A percentile compares a stretch with the other conserved stretches of the same genome.
Conservation (phyloP, 371 early-diverging fungal species). For the Actinomucor elegans region DNA sequence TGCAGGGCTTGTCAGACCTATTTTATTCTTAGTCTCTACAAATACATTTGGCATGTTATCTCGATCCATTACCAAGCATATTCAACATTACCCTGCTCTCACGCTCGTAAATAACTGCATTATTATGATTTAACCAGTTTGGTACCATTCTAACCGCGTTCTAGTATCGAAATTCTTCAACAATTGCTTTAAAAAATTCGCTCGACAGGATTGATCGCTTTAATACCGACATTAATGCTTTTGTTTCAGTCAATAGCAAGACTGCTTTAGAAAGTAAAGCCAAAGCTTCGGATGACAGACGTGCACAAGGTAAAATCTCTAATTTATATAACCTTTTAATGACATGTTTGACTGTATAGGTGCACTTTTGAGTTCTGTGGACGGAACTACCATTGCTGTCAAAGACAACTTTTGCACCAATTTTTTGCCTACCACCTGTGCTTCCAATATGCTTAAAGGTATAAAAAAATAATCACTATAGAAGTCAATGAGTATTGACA, state of each 20-base stretch:
- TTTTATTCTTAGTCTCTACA: too few relatives aligned
- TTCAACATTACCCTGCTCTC: too few relatives aligned
- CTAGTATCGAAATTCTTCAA: slow-evolving; percentile 15
- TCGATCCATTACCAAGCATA: too few relatives aligned
- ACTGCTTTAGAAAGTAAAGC: neutral
- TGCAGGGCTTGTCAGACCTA: too few relatives aligned
- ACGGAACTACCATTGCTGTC: slow-evolving; percentile 64
- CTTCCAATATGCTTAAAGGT: slow-evolving; percentile 68
- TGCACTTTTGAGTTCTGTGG: slow-evolving; percentile 38
- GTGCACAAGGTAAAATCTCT: slow-evolving; percentile 8
- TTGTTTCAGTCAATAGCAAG: slow-evolving; percentile 28
- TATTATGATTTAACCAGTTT: too few relatives aligned
- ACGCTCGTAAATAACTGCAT: too few relatives aligned
- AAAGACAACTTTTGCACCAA: slow-evolving; percentile 76
- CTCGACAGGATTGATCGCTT: slow-evolving; percentile 24
- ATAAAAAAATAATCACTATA: neutral
- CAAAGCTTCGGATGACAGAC: slow-evolving; percentile 7
- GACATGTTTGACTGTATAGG: too few relatives aligned
- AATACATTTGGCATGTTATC: too few relatives aligned
- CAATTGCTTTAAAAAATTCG: slow-evolving; percentile 10
- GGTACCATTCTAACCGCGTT: too few relatives aligned
- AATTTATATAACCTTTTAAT: too few relatives aligned
- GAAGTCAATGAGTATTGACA: neutral
- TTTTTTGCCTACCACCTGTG: slow-evolving; percentile 66
- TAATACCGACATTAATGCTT: slow-evolving; percentile 36